Base-by-base conservation (phyloP, 78 protist genomes). In the Anaeramoeba ignava region DNA sequence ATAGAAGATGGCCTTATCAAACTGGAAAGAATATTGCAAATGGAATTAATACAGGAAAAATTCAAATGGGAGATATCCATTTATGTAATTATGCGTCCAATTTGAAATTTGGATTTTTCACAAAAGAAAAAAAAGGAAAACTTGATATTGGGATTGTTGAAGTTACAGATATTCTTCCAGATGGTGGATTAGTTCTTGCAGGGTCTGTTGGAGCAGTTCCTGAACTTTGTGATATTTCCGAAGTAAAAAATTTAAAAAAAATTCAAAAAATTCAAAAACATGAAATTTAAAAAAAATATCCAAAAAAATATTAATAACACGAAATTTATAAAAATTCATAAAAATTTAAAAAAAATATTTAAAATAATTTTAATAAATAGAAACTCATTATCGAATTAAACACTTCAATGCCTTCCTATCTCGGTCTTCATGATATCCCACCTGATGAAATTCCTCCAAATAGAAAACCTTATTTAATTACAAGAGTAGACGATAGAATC, bases 381-480 rank as follows among this genome's bases (percentile, higher is more conserved):
- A 91, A 91, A 41, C 33, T 91, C 0, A 91, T 91, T 2, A 86
- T 91, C n/a, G 93, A 91, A 31, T 38, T 91, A 0, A 91, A 91
- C 2, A 91, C 93, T 1, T 80, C 88, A 1, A 31, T 91, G 78
- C 93, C 93, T 0, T 91, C 93, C 38, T 91, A 80, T 40, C 68
- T 40, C 41, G 93, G 93, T 0, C 36, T 90, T 31, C 93, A 91
- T 67, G 93, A 91, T 85, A 84, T 91, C n/a, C 79, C 68, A 33
- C 81, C 31, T 31, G 33, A n/a, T n/a, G 38, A 83, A 33, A 83
- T 31, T 27, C 85, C 85, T 31, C 85, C 84, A 27, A 39, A 83
- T 83, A 39, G 84, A 27, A 27, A 31, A 27, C 84, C 84, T 27
- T n/a, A n/a, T 27, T 31, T 27, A 27, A 27, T 83, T 31, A 79